Evolutionary conservation across 192 early-diverging fungal genomes (phyloP).

Genomic region (Backusella parvicylindrica): DNA sequence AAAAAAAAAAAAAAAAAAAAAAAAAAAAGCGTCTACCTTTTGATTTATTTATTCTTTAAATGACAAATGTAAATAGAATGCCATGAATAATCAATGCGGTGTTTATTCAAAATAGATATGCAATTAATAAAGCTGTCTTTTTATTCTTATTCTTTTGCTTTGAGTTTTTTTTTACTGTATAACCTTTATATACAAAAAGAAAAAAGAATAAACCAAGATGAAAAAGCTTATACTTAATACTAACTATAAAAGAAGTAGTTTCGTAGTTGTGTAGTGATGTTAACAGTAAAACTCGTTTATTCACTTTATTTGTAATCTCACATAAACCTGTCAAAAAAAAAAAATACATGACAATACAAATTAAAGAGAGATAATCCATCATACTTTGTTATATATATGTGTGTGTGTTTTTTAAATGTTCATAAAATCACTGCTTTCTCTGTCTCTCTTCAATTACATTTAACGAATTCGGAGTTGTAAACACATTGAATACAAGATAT

Average conservation of each 20-base stretch:
- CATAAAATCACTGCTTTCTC: not conserved
- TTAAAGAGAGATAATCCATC: too few relatives aligned
- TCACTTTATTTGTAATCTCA: not conserved
- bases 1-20: too few relatives aligned
- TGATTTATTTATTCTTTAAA: not conserved
- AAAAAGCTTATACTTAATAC: not conserved
- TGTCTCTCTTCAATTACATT: not conserved
- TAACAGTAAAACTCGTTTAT: not conserved
- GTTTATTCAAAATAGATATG: not conserved
- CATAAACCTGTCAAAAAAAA: not conserved
- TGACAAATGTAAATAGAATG: not conserved
- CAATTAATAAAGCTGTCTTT: not conserved
- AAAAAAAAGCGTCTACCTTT: not conserved
- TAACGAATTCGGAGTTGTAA: not conserved
- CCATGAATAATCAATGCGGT: not conserved
- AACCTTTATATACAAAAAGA: not conserved
- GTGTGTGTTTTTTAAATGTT: not conserved
- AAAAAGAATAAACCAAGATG: not conserved
- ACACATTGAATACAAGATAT: not conserved
- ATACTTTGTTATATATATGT: too few relatives aligned
- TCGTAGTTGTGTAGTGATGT: not conserved
- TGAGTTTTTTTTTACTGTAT: not conserved
- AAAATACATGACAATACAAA: not conserved
- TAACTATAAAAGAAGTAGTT: not conserved
- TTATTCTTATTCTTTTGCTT: not conserved